Base-by-base conservation (phyloP, 139 green algal genomes). In the Yamagishiella unicocca region DNA sequence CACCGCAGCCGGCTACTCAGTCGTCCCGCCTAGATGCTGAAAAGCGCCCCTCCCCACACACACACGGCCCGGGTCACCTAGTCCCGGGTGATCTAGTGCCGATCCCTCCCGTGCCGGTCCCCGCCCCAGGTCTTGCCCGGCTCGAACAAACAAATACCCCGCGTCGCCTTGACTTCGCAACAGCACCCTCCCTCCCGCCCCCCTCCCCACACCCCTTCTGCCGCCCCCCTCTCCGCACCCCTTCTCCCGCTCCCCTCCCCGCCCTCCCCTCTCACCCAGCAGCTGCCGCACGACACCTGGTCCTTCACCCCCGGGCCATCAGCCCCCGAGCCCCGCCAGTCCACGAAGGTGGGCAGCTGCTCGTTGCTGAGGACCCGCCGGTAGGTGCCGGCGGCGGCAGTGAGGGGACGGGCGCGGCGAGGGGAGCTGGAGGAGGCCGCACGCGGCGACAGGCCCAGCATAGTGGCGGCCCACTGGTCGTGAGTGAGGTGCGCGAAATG, bases 221-320 rank as follows among this genome's bases (percentile, higher is more conserved):
- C 66, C 31, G 46, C 8, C 50, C 53, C 10, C 53, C 40, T 29
- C 40, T 67, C 24, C 50, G 31, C 40, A 2, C 46, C 46, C 12
- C 71, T 35, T 4, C 27, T 81, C 54, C 42, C 70, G n/a, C 8
- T 24, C 45, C 66, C 81, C 64, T 29, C 14, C 12, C 43, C 2
- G 19, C 22, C 10, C 17, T 4, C 78, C 62, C 38, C 78, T 4
- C 80, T 83, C 50, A 85, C 80, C 89, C 92, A 95, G 92, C 93
- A 95, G 43, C 84, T 92, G 43, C 92, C 92, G 77, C 93, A 96
- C 9, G 87, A 93, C 1, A 88, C 92, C 91, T 96, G 94, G 89
- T 96, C 92, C 90, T 95, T 95, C 35, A 95, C 90, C 35, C 77
- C 77, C 10, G 82, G 46, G 0, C 78, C 84, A 67, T 94, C 92